Percentiles rank a stretch among this genome's conserved stretches.
phyloP scores from a whole-genome alignment of 2,329 filamentous ascomycete species.

The Botrytis byssoidea region DNA sequence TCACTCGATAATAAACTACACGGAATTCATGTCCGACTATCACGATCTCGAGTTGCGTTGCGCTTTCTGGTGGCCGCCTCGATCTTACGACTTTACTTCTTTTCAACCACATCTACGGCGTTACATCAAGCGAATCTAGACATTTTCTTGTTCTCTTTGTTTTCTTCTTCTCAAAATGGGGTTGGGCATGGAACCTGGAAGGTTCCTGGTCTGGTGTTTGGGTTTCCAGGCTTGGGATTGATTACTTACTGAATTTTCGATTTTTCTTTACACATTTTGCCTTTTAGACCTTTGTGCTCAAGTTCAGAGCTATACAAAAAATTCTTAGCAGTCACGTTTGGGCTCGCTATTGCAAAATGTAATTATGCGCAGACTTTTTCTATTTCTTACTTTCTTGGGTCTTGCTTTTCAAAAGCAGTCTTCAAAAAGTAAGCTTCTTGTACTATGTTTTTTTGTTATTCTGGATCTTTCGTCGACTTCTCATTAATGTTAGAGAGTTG shows the following conservation, averaged over 20 bases:
- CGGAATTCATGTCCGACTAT: constrained; percentile 28
- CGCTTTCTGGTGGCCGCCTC: constrained; percentile 39
- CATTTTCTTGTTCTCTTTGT: constrained; percentile 31
- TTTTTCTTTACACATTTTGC: constrained; percentile 36
- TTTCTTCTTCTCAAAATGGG: constrained; percentile 37
- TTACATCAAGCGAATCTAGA: constrained; percentile 38
- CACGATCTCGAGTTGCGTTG: constrained; percentile 42
- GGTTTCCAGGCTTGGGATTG: constrained; percentile 33
- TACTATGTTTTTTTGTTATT: constrained; percentile 33
- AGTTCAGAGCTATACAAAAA: constrained; percentile 33
- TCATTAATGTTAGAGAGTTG: constrained; percentile 28
- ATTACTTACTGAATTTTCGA: constrained; percentile 33
- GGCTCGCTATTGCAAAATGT: constrained; percentile 39
- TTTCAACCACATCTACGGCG: constrained; percentile 31
- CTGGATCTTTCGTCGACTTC: constrained; percentile 31
- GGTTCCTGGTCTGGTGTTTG: constrained; percentile 42
- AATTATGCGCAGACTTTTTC: constrained; percentile 40
- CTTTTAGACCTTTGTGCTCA: constrained; percentile 33
- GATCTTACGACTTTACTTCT: constrained; percentile 40
- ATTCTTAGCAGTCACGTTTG: constrained; percentile 32
- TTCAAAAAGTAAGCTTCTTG: constrained; percentile 40
- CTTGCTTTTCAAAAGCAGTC: constrained; percentile 21
- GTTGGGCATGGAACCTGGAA: constrained; percentile 39
- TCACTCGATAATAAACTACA: constrained; percentile 34
- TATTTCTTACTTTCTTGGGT: constrained; percentile 27